Evolutionary conservation across 768 basidiomycete genomes (phyloP).

Genomic region (Hirschioporus abietinus): DNA sequence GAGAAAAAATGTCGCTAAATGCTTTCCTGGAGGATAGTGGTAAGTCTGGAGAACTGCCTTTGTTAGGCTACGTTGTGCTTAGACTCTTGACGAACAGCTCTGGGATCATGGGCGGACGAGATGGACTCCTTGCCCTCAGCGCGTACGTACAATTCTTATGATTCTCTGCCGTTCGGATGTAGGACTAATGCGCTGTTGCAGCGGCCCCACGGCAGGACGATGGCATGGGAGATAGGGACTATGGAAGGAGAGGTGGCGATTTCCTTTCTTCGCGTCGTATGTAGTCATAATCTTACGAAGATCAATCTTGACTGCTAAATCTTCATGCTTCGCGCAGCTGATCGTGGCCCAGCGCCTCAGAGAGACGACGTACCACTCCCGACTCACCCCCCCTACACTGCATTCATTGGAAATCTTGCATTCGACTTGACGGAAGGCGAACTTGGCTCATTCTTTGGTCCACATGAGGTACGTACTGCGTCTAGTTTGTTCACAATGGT

Average conservation of each 20-base stretch:
- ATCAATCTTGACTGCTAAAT: slow-evolving; percentile 9
- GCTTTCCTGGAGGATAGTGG: slow-evolving; percentile 87
- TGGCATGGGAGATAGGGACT: slow-evolving; percentile 45
- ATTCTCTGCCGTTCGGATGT: slow-evolving; percentile 9
- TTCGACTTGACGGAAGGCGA: slow-evolving; percentile 89
- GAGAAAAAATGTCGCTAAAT: slow-evolving; percentile 87
- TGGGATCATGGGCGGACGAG: slow-evolving; percentile 98
- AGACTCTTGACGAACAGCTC: slow-evolving; percentile 38
- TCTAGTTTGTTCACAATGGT: neutral
- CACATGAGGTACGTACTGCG: slow-evolving; percentile 43
- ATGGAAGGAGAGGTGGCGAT: slow-evolving; percentile 56
- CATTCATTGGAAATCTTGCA: slow-evolving; percentile 92
- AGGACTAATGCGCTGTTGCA: slow-evolving; percentile 25
- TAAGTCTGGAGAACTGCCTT: slow-evolving; percentile 36
- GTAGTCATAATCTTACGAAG: slow-evolving; percentile 20
- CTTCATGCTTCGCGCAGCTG: slow-evolving; percentile 31
- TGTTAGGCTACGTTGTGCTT: slow-evolving; percentile 13
- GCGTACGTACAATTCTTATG: slow-evolving; percentile 54
- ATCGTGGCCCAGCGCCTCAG: slow-evolving; percentile 52
- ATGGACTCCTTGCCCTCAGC: slow-evolving; percentile 91
- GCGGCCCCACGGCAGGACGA: slow-evolving; percentile 70
- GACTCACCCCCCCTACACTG: slow-evolving; percentile 89
- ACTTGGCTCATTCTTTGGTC: slow-evolving; percentile 73
- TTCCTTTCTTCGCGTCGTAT: slow-evolving; percentile 56
- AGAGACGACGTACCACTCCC: slow-evolving; percentile 97